Percentiles rank a stretch among this genome's conserved stretches.
phyloP scores from a whole-genome alignment of 2,329 filamentous ascomycete genomes.

The Endoconidiophora polonica region DNA sequence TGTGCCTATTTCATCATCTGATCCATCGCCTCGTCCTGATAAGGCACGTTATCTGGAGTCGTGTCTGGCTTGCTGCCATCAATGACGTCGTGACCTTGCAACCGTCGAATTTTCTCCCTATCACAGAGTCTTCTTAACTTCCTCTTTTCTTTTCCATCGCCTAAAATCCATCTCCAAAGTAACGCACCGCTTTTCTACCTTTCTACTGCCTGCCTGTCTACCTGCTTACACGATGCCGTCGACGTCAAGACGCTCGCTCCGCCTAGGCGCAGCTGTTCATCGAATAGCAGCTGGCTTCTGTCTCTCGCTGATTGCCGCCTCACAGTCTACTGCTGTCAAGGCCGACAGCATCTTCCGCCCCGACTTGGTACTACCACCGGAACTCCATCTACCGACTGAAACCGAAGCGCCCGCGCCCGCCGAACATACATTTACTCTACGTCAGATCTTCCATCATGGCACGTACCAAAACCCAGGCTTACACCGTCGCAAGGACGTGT shows the following conservation, averaged over 20 bases:
- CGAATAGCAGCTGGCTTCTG: slow-evolving; percentile 22
- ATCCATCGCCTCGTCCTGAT: too few relatives aligned
- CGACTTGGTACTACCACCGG: slow-evolving; percentile 27
- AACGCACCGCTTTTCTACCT: not conserved
- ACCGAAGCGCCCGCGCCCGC: slow-evolving; percentile 29
- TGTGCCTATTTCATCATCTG: too few relatives aligned
- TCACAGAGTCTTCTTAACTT: not conserved
- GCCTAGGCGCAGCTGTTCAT: slow-evolving; percentile 50
- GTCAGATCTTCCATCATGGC: slow-evolving; percentile 87
- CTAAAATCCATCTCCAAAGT: not conserved
- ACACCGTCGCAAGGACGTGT: slow-evolving; percentile 60
- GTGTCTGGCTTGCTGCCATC: not conserved
- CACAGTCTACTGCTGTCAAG: slow-evolving; percentile 14
- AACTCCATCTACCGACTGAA: slow-evolving; percentile 23
- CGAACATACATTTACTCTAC: slow-evolving; percentile 50
- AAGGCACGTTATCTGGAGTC: too few relatives aligned
- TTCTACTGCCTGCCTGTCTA: not conserved
- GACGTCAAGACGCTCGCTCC: slow-evolving; percentile 20
- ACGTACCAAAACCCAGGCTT: slow-evolving; percentile 61
- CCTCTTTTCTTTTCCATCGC: not conserved
- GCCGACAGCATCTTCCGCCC: slow-evolving; percentile 23
- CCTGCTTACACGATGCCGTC: not conserved
- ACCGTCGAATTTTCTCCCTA: not conserved
- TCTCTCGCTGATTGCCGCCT: slow-evolving; percentile 15
- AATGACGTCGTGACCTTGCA: slow-evolving; percentile 5